Evolutionary conservation across 768 basidiomycete genomes (phyloP), one percentile per base, ranked within the genome.

Genomic region (Sporobolomyces roseus): DNA sequence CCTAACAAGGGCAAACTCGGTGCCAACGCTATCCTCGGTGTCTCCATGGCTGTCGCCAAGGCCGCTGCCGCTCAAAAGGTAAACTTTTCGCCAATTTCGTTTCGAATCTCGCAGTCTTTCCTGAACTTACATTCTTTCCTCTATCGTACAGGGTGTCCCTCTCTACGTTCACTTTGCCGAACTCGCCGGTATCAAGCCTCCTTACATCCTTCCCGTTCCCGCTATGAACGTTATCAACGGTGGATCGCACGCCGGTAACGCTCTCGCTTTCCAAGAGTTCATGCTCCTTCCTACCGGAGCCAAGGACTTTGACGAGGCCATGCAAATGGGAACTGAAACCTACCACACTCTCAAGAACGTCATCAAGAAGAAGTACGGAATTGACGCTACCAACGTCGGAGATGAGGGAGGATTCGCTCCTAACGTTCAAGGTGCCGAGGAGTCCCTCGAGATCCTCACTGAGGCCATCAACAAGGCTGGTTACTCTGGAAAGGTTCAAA

Each of bases 211-310:
- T 76, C 96, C 96, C 69, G 82, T 81, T 78, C 96, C 96, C 54
- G 87, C 90, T 66, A 93, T 99, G 86, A 99, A 99, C 80, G 96
- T 99, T 76, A 99, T 99, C 84, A 99, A 99, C 82, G 96, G 96
- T 80, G 96, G 96, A 73, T 97, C 94, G 71, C 96, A 99, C 79
- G 96, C 96, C 66, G 96, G 96, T 58, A 99, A 99, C 85, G 93
- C 94, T 81, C 89, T 99, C 72, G 96, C 96, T 45, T 99, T 98
- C 90, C 96, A 99, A 82, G 96, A 99, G 81, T 99, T 99, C 84
- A 98, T 99, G 96, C 85, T 99, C 75, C 85, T 97, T 71, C 94
- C 96, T 70, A 93, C 92, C 69, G 94, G 93, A 60, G 96, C 96
- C 59, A 75, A 83, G 23, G 84, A 84, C 67, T 99, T 98, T 85